Evolutionary conservation across 2,329 filamentous ascomycete genomes (phyloP).

Genomic region (Calonectria pseudoturangicola): DNA sequence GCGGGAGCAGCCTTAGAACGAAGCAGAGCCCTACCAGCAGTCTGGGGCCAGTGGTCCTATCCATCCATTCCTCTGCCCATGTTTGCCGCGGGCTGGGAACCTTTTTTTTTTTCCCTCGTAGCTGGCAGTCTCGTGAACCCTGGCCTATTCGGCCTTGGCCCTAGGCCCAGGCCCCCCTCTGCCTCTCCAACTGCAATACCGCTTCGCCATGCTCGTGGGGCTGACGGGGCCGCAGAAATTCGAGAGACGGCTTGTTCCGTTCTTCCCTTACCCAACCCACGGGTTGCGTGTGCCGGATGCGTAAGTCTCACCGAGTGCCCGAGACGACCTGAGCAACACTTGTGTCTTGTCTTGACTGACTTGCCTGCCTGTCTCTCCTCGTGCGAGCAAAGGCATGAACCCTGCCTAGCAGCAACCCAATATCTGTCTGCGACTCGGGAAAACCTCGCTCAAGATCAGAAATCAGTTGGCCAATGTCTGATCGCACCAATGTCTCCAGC

Average conservation of each 20-base stretch:
- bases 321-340: constrained; percentile 22
- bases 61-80: constrained; percentile 34
- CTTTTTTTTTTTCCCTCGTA: constrained; percentile 1
- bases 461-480: constrained; percentile 9
- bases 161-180: constrained; percentile 37
- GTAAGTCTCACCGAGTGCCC: constrained; percentile 33
- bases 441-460: constrained; percentile 10
- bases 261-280: constrained; percentile 51
- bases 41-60: constrained; percentile 37
- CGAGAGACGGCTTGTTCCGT: constrained; percentile 31
- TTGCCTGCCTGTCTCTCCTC: constrained; percentile 1
- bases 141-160: constrained; percentile 27
- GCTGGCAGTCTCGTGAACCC: constrained; percentile 38
- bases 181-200: constrained; percentile 40
- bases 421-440: constrained; percentile 12
- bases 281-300: constrained; percentile 37
- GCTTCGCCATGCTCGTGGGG: constrained; percentile 49
- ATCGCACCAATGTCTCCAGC: constrained; percentile 15
- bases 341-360: neutral
- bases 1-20: constrained; percentile 41
- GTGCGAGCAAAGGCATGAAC: neutral
- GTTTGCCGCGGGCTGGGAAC: constrained; percentile 20
- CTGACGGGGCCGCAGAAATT: constrained; percentile 30
- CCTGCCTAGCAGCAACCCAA: constrained; percentile 12
- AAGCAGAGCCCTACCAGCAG: constrained; percentile 41